These are phyloP conservation scores for Solanum clarkiae DNA, from an alignment of 257 asterid genomes.

Conservation along the genomic window DNA sequence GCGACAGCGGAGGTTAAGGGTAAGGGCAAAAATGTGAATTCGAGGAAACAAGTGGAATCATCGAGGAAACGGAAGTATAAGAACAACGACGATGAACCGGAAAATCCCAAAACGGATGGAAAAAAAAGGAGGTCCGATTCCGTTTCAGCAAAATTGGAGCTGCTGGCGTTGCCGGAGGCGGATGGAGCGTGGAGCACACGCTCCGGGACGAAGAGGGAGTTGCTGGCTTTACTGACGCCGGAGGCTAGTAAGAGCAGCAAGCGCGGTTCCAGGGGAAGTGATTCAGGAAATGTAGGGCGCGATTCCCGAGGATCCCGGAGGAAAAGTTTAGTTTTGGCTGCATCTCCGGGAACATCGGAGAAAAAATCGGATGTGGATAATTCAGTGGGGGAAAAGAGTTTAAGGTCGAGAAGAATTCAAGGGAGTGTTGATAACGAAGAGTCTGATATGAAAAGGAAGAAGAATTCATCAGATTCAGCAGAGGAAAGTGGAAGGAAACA, in stretches of 20 bases:
- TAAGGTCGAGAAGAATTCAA: constrained; percentile 35
- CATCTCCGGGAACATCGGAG: not conserved
- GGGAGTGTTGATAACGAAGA: not conserved
- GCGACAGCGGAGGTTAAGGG: not conserved
- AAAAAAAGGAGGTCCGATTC: constrained; percentile 14
- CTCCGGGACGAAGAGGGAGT: not conserved
- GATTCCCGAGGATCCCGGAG: not conserved
- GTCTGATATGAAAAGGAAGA: not conserved
- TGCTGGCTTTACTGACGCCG: not conserved
- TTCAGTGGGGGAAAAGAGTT: constrained; percentile 21
- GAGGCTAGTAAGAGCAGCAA: not conserved
- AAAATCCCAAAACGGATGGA: not conserved
- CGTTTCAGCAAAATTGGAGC: not conserved
- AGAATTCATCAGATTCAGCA: not conserved
- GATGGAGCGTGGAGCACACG: not conserved
- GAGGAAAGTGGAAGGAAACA: not conserved
- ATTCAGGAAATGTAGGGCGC: not conserved
- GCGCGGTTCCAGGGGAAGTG: not conserved
- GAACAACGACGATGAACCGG: not conserved
- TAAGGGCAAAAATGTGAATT: constrained; percentile 1
- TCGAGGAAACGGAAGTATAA: not conserved
- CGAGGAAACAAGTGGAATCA: not conserved
- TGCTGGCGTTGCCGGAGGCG: constrained; percentile 10
- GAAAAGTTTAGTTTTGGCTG: not conserved
- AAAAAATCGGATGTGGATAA: not conserved